Base-by-base conservation (phyloP, 75 land plant genomes). In the Gnetum montanum region DNA sequence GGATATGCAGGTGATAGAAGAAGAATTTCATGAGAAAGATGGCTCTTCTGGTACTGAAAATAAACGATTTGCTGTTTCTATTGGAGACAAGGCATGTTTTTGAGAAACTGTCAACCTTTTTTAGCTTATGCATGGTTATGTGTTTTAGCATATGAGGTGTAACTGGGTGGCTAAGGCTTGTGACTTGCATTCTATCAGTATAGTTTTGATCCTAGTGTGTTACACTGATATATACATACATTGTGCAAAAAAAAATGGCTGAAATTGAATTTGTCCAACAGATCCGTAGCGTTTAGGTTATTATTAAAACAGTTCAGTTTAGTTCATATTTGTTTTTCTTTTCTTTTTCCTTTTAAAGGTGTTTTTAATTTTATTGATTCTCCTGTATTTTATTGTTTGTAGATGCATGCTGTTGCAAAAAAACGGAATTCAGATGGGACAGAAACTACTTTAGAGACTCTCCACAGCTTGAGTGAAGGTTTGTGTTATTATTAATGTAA, bases 401-500 rank as follows among this genome's bases (percentile, higher is more conserved):
- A 73, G 76, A 66, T 72, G 28, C 75, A 56, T 31, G 60, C 67
- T 35, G 29, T 73, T 16, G 56, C 67, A 34, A 62, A 60, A 4
- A 73, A 73, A 34, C 76, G 76, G 41, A 62, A 54, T 26, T 36
- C 76, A 28, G 66, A 61, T 40, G 76, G 76, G n/a, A 74, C 57
- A n/a, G 76, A 73, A 44, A 59, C 61, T 24, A 70, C 54, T 31
- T 26, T 69, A 28, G 74, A 73, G 50, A 63, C 66, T 27, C 57
- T 73, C n/a, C 76, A 73, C 66, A 73, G 70, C 23, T 57, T 73
- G 56, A 41, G 44, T 19, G 61, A 70, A 73, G 76, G 76, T 73
- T 15, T 13, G 43, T 35, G 8, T 26, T 15, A 6, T 57, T 40
- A 19, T 52, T 34, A 52, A 31, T 31, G 22, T 19, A 33, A 16